These are phyloP conservation scores for Ramaria rubella DNA, from an alignment of 768 basidiomycete species.

Conservation along the genomic window DNA sequence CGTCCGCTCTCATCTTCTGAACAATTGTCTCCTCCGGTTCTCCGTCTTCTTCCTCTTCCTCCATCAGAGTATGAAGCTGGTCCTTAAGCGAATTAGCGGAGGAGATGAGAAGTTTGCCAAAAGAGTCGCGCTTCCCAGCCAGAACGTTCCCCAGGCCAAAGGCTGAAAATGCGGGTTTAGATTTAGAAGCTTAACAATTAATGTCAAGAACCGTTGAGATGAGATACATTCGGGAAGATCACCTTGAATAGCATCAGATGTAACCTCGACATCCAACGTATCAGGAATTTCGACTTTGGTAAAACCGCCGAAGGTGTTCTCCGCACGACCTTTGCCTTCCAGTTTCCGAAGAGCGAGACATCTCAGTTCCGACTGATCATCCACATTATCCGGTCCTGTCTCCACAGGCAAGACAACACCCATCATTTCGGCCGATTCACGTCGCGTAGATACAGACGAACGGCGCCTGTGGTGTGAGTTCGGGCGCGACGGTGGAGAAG, in stretches of 20 bases:
- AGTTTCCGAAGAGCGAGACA: conserved; percentile 80
- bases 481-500: conserved; percentile 40
- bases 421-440: conserved; percentile 89
- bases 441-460: conserved; percentile 84
- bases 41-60: conserved; percentile 86
- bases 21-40: conserved; percentile 29
- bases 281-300: conserved; percentile 78
- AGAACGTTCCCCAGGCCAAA: conserved; percentile 39
- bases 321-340: conserved; percentile 65
- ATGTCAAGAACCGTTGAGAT: background rate
- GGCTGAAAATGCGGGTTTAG: conserved; percentile 46
- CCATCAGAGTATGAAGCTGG: conserved; percentile 69
- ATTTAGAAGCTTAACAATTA: conserved; percentile 44
- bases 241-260: conserved; percentile 13
- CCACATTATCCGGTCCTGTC: conserved; percentile 54
- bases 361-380: conserved; percentile 72
- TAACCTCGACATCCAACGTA: background rate
- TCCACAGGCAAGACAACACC: conserved; percentile 46
- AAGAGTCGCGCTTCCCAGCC: conserved; percentile 71
- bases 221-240: background rate
- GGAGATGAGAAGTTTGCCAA: conserved; percentile 54
- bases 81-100: conserved; percentile 63
- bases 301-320: conserved; percentile 29
- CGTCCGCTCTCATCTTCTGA: conserved; percentile 51
- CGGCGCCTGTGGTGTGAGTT: conserved; percentile 79